A percentile compares a stretch with the other conserved stretches of the same genome.
These are phyloP conservation scores for Xylariaceae sp. DNA, from an alignment of 2,329 filamentous ascomycete species.

Conservation along the genomic window DNA sequence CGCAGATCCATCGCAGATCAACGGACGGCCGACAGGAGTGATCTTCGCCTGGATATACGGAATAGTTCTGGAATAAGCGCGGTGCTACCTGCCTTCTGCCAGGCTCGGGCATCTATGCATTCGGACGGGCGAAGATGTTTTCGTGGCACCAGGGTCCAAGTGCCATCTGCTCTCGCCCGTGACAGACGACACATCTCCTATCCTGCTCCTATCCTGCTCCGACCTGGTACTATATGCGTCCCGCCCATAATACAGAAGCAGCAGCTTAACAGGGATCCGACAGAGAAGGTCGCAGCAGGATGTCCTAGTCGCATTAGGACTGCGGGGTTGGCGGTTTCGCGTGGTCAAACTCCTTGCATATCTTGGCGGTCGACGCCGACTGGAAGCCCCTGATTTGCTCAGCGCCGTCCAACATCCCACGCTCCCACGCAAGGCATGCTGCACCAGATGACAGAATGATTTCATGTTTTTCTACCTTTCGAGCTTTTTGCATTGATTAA, in stretches of 20 bases:
- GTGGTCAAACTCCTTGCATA: slow-evolving; percentile 29
- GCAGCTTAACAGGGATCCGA: slow-evolving; percentile 17
- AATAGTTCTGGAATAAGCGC: slow-evolving; percentile 20
- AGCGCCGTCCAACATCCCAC: slow-evolving; percentile 27
- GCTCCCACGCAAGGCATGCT: slow-evolving; percentile 19
- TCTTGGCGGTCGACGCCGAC: slow-evolving; percentile 14
- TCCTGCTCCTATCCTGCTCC: slow-evolving; percentile 8
- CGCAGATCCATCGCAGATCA: slow-evolving; percentile 19
- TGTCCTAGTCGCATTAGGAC: slow-evolving; percentile 21
- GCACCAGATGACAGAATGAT: slow-evolving; percentile 30
- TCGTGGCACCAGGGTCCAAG: slow-evolving; percentile 27
- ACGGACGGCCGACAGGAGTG: slow-evolving; percentile 7
- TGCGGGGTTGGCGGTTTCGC: slow-evolving; percentile 27
- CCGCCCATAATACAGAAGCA: no score
- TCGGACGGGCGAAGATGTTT: not conserved
- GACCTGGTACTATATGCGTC: slow-evolving; percentile 11
- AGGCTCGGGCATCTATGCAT: slow-evolving; percentile 29
- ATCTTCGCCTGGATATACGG: slow-evolving; percentile 19
- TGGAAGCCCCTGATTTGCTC: slow-evolving; percentile 27
- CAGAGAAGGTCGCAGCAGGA: slow-evolving; percentile 20
- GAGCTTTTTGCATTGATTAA: slow-evolving; percentile 30
- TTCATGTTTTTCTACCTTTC: slow-evolving; percentile 22
- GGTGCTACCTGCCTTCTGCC: not conserved
- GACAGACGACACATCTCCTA: slow-evolving; percentile 6
- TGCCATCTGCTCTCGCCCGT: no score